Percentiles rank a stretch among this genome's conserved stretches.
Evolutionary conservation across 352 stramenopile genomes (phyloP).

Genomic region (Sclerospora graminicola): DNA sequence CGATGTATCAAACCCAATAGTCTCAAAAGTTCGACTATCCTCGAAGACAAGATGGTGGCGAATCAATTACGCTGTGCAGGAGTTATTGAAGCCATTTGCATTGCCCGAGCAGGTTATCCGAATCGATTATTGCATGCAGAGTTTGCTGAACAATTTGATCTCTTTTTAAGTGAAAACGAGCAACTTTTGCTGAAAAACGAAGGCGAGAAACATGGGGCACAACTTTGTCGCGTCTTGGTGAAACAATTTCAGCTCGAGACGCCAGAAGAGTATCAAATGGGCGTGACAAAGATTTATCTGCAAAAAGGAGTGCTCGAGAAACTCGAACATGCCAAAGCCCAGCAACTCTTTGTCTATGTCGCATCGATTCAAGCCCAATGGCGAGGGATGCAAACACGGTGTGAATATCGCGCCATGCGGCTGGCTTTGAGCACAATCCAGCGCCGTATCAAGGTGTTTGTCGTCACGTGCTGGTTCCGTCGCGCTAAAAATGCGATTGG

Average conservation of each 20-base stretch:
- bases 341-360: constrained; percentile 56
- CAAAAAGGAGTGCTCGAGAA: constrained; percentile 70
- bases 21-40: constrained; percentile 41
- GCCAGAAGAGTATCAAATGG: constrained; percentile 72
- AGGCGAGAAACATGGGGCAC: constrained; percentile 8
- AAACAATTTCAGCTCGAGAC: constrained; percentile 49
- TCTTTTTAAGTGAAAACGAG: constrained; percentile 47
- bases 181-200: constrained; percentile 22
- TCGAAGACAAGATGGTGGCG: constrained; percentile 68
- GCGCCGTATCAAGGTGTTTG: constrained; percentile 36
- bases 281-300: constrained; percentile 81
- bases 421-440: constrained; percentile 37
- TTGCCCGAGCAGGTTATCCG: constrained; percentile 64
- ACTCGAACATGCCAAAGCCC: constrained; percentile 47
- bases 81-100: constrained; percentile 73
- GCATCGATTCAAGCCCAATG: constrained; percentile 55
- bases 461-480: constrained; percentile 25
- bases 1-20: constrained; percentile 83
- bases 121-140: constrained; percentile 74
- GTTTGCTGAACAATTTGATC: constrained; percentile 51
- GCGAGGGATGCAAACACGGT: constrained; percentile 34
- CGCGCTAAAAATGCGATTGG: constrained; percentile 12
- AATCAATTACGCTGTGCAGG: constrained; percentile 71
- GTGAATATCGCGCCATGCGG: constrained; percentile 23
- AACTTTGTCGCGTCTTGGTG: constrained; percentile 41